Conservation (phyloP, 2,329 filamentous ascomycete genomes). For the Whalleya microplaca region DNA sequence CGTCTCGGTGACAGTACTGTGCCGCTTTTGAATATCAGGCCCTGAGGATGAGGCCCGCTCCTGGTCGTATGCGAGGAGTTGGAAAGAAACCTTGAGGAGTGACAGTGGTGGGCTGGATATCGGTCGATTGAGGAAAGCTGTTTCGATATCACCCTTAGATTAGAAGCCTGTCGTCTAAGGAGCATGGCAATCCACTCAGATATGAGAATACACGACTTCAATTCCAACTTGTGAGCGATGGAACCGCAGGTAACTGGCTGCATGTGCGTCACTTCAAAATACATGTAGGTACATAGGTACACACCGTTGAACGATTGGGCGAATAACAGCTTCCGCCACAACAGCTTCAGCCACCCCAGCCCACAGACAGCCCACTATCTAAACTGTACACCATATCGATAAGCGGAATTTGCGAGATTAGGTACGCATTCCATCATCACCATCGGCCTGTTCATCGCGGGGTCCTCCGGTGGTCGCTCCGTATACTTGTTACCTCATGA, state of each 20-base stretch:
- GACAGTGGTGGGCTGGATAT: neutral
- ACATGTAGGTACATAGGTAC: neutral
- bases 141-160: constrained; percentile 6
- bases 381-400: constrained; percentile 2
- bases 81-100: neutral
- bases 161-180: constrained; percentile 3
- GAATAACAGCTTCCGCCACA: constrained; percentile 12
- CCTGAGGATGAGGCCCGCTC: neutral
- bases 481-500: too few relatives aligned
- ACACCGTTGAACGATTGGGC: neutral
- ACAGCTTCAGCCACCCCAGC: constrained; percentile 19
- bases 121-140: neutral
- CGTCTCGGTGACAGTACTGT: neutral
- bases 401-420: neutral
- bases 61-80: neutral
- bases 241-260: too few relatives aligned
- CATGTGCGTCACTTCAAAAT: neutral
- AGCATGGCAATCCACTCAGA: constrained; percentile 6
- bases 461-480: neutral
- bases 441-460: neutral
- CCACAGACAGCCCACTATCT: constrained; percentile 5
- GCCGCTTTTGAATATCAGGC: neutral
- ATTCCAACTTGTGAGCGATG: too few relatives aligned
- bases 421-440: neutral
- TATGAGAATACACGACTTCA: too few relatives aligned